Base-by-base conservation (phyloP, 2,329 filamentous ascomycete species). In the Verticillium isaacii region DNA sequence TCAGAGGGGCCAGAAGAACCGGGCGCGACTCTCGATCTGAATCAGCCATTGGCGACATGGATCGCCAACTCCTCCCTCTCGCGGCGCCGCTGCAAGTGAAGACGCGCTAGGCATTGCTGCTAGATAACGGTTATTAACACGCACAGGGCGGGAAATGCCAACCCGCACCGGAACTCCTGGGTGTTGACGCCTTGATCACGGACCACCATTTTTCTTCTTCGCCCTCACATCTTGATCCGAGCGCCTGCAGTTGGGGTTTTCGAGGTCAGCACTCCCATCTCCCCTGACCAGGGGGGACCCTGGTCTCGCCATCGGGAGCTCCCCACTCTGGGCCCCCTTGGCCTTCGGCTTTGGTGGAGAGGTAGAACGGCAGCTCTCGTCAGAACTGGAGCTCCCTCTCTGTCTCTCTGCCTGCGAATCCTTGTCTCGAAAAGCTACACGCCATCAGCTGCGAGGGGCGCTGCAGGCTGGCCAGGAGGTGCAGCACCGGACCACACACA, bases 281-380 rank as follows among this genome's bases (percentile, higher is more conserved):
- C 58, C 58, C 58, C 58, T 59, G 58, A 59, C 58, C 45, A 36
- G 58, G 58, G 58, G 58, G 37, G 32, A 56, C 32, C 54, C 54
- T 56, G 32, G 23, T 39, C 17, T 45, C 56, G 23, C 25, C 19
- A 50, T 39, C 34, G 23, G 37, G 15, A 58, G 56, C 54, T 56
- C 54, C n/a, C 54, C 54, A 56, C 54, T 56, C 29, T 23, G 25
- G 32, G 25, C 56, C 29, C 56, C 56, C 56, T 58, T 45, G 56
- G 5, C 37, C 34, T 50, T 50, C 45, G 45, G 45, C 45, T 50
- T 23, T 25, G 45, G 45, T 50, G 45, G 45, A 50, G 45, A 23
- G 45, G 45, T n/a, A n/a, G 45, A 50, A n/a, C 45, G 45, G 45
- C 45, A 50, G 9, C 45, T n/a, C 45, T 50, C 45, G 45, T 23